Evolutionary conservation across 176 grass and related monocot genomes (phyloP).

Genomic region (Oryza officinalis): DNA sequence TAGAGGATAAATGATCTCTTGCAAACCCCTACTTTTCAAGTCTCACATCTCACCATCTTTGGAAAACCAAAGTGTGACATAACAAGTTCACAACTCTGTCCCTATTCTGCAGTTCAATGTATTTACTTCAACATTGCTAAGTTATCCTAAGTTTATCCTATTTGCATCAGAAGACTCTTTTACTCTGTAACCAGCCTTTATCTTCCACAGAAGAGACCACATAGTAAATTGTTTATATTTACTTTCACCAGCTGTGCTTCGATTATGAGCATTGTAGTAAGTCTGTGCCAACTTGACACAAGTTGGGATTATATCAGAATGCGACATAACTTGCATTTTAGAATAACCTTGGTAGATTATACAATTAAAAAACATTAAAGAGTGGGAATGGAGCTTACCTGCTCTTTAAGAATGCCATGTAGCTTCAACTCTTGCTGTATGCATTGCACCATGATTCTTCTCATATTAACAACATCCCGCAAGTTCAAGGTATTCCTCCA

Average conservation of each 20-base stretch:
- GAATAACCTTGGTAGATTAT: neutral
- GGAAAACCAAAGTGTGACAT: neutral
- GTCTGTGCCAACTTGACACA: neutral
- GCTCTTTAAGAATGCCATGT: slow-evolving; percentile 63
- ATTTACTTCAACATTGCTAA: neutral
- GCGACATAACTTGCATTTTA: neutral
- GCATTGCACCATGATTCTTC: slow-evolving; percentile 64
- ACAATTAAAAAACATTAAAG: neutral
- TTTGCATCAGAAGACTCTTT: neutral
- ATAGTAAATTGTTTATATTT: neutral
- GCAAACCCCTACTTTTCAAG: neutral
- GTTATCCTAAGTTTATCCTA: slow-evolving; percentile 17
- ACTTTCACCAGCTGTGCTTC: neutral
- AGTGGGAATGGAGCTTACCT: slow-evolving; percentile 53
- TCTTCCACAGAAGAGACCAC: neutral
- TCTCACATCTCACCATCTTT: neutral
- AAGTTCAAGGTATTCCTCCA: slow-evolving; percentile 58
- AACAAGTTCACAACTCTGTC: neutral
- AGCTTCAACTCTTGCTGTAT: slow-evolving; percentile 63
- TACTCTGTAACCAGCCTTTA: neutral
- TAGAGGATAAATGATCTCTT: neutral
- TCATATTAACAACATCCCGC: slow-evolving; percentile 62
- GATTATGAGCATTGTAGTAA: neutral
- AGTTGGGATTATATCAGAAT: neutral
- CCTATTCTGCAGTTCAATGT: neutral